Base-by-base conservation (phyloP, 2,329 filamentous ascomycete genomes). In the Cytospora piceae region DNA sequence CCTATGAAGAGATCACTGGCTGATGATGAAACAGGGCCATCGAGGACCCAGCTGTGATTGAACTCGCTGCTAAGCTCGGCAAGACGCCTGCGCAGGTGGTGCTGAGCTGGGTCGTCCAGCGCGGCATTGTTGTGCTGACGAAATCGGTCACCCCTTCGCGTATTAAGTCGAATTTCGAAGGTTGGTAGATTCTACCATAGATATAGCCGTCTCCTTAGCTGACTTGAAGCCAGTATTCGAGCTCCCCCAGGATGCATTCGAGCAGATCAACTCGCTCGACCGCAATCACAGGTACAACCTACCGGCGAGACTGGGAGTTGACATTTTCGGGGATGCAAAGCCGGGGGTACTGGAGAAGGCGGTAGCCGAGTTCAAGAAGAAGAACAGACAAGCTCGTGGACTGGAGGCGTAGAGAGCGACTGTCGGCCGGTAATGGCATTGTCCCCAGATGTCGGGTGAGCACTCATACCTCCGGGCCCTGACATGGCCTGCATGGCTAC, bases 61-160 rank as follows among this genome's bases (percentile, higher is more conserved):
- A 80, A 54, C 78, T 87, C 52, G 86, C 85, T 39, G 80, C 83
- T 67, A 77, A 80, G 42, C 75, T 85, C 29, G 79, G 77, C 29
- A 81, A 83, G 71, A 80, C 83, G 58, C 81, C 83, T 2, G 83
- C 83, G 1, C 81, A 84, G 67, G 72, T 87, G 8, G 76, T 87
- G 8, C 80, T 87, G 64, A 81, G 80, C 53, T 86, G 84, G 83
- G 81, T 79, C 15, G 77, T 86, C 11, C 81, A 85, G 71, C 77
- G 84, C 31, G 83, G 84, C 1, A 83, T 81, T 1, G 78, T 82
- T 9, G 83, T 84, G 9, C 73, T 87, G 49, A 82, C 83, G 20
- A 86, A 87, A 74, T 82, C 80, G 57, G 82, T 85, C 3, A 86
- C 83, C 0, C 78, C 81, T 1, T 77, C 77, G 15, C 77, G 84